Conservation (phyloP, 306 rosid genomes). For the Glycine latifolia region DNA sequence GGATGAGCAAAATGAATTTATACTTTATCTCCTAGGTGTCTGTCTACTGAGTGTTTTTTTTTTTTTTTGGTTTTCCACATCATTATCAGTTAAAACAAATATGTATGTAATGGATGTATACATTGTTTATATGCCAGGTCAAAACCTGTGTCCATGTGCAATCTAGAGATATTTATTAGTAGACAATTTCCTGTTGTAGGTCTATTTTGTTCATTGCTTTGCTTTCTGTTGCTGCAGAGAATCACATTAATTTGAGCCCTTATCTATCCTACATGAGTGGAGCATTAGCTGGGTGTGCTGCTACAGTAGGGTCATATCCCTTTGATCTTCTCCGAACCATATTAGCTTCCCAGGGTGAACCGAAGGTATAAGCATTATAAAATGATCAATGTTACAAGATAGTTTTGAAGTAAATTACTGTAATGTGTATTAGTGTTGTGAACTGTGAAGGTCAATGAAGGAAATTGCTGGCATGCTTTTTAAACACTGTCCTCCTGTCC, state of each 20-base stretch:
- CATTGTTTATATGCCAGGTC: conserved; percentile 10
- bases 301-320: conserved; percentile 96
- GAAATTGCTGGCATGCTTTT: neutral
- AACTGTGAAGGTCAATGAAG: neutral
- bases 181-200: conserved; percentile 25
- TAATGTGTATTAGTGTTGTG: conserved; percentile 10
- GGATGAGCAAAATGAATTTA: no score
- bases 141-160: conserved; percentile 33
- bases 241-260: conserved; percentile 82
- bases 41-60: neutral
- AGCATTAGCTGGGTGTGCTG: conserved; percentile 92
- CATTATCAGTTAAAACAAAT: conserved; percentile 8
- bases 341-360: conserved; percentile 99
- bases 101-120: conserved; percentile 5
- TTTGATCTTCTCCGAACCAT: conserved; percentile 98
- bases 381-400: conserved; percentile 1
- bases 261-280: conserved; percentile 92
- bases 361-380: conserved; percentile 67
- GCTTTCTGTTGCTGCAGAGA: conserved; percentile 71
- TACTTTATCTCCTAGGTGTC: conserved; percentile 1
- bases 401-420: conserved; percentile 25
- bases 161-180: conserved; percentile 9
- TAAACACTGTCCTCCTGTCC: conserved; percentile 4
- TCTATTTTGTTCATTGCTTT: conserved; percentile 36
- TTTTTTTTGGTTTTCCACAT: neutral